Conservation (phyloP, 2,329 filamentous ascomycete genomes). For the Ascochyta rabiei region DNA sequence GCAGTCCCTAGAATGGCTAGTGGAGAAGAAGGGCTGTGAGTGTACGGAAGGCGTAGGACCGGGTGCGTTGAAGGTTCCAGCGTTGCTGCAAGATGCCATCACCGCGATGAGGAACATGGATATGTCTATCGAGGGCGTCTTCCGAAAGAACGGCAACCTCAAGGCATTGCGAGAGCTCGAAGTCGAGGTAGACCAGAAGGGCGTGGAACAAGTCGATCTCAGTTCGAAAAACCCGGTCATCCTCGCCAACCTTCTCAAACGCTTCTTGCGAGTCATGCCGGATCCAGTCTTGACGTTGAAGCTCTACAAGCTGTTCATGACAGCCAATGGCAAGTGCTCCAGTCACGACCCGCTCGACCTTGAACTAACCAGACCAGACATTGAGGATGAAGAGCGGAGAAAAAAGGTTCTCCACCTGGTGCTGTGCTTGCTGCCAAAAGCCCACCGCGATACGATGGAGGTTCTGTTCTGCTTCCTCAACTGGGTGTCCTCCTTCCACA, state of each 20-base stretch:
- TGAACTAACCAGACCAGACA: conserved; percentile 58
- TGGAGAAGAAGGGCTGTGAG: conserved; percentile 92
- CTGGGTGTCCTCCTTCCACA: conserved; percentile 96
- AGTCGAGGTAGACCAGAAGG: conserved; percentile 83
- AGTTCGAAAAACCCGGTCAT: conserved; percentile 91
- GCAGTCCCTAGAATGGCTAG: conserved; percentile 82
- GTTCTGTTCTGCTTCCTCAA: conserved; percentile 95
- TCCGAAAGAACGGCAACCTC: conserved; percentile 99
- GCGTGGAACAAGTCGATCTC: conserved; percentile 83
- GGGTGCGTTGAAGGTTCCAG: conserved; percentile 85
- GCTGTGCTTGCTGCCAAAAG: conserved; percentile 90
- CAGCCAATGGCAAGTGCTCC: conserved; percentile 71
- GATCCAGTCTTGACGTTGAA: conserved; percentile 96
- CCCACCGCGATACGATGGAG: conserved; percentile 91
- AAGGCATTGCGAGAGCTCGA: conserved; percentile 87
- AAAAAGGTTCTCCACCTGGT: conserved; percentile 86
- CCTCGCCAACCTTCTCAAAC: conserved; percentile 90
- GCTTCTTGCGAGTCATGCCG: conserved; percentile 91
- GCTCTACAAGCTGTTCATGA: conserved; percentile 87
- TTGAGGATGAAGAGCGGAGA: conserved; percentile 79
- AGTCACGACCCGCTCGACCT: neutral
- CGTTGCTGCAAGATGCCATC: conserved; percentile 93
- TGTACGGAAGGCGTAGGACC: conserved; percentile 97
- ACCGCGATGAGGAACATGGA: conserved; percentile 98
- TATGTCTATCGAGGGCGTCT: conserved; percentile 96